A percentile compares a stretch with the other conserved stretches of the same genome.
These are phyloP conservation scores for Picochlorum sp. DNA, from an alignment of 139 green algal genomes.

Conservation along the genomic window DNA sequence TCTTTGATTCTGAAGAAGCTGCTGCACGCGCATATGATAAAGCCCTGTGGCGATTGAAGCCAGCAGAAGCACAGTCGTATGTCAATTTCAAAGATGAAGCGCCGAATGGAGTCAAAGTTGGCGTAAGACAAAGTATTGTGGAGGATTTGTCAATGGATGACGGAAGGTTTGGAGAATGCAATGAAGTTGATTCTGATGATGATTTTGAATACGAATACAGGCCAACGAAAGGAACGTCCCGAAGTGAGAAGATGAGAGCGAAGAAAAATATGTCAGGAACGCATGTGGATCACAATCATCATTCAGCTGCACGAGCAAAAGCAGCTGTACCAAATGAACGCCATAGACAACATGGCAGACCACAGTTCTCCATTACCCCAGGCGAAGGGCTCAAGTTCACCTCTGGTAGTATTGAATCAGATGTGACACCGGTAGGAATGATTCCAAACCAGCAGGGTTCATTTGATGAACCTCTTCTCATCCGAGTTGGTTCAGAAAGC, in stretches of 20 bases:
- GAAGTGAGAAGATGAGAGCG: conserved; percentile 8
- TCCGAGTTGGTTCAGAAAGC: conserved; percentile 48
- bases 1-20: conserved; percentile 54
- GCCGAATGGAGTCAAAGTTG: conserved; percentile 21
- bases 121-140: background rate
- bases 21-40: conserved; percentile 43
- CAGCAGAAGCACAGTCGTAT: conserved; percentile 49
- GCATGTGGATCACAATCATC: conserved; percentile 1
- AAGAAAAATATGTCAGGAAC: conserved; percentile 21
- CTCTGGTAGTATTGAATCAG: no score
- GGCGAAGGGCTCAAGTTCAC: conserved; percentile 4
- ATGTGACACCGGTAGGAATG: background rate
- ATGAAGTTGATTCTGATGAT: conserved; percentile 20
- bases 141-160: conserved; percentile 13
- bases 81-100: conserved; percentile 62
- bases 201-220: conserved; percentile 16
- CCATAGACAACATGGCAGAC: background rate
- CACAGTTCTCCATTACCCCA: background rate
- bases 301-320: background rate
- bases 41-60: conserved; percentile 64
- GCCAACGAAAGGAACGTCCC: conserved; percentile 9
- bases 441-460: background rate
- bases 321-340: conserved; percentile 14
- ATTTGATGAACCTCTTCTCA: conserved; percentile 26
- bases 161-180: conserved; percentile 12